phyloP scores from a whole-genome alignment of 2,329 filamentous ascomycete species.

The Epichloe aotearoae region DNA sequence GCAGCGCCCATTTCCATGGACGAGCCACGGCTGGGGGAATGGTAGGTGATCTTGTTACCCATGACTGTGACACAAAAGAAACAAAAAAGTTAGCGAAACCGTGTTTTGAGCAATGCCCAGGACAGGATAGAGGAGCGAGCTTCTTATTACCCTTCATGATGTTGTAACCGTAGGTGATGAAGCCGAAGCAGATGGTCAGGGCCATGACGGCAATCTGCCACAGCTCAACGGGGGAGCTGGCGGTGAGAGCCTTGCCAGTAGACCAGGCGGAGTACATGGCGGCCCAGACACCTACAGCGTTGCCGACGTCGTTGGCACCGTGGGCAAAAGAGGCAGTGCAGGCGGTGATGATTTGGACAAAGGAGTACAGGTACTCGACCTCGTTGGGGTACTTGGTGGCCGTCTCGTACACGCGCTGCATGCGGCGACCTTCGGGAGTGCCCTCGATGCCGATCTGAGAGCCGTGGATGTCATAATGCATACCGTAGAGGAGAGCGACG shows the following conservation, averaged over 20 bases:
- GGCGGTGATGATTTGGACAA: conserved; percentile 52
- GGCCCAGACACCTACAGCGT: conserved; percentile 57
- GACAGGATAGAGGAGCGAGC: no score
- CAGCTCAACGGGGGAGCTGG: conserved; percentile 54
- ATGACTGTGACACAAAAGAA: conserved; percentile 37
- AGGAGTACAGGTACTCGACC: conserved; percentile 56
- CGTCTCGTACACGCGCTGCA: conserved; percentile 45
- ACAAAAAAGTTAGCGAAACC: background rate
- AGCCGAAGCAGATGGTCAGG: conserved; percentile 48
- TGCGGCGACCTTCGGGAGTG: conserved; percentile 11
- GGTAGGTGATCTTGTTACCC: conserved; percentile 70
- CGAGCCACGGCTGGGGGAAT: conserved; percentile 41
- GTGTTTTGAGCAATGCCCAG: background rate
- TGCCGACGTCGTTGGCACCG: conserved; percentile 66
- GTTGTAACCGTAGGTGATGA: conserved; percentile 68
- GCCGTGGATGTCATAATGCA: conserved; percentile 68
- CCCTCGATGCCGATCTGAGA: conserved; percentile 10
- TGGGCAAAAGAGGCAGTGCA: conserved; percentile 64
- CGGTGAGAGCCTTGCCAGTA: conserved; percentile 44
- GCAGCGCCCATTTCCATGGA: conserved; percentile 74
- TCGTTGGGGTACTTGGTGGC: conserved; percentile 57
- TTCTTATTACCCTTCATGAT: conserved; percentile 63
- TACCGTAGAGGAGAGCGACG: conserved; percentile 54
- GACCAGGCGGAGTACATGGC: conserved; percentile 54
- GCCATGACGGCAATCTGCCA: conserved; percentile 67